Base-by-base conservation (phyloP, 306 rosid genomes). In the Sindora glabra region DNA sequence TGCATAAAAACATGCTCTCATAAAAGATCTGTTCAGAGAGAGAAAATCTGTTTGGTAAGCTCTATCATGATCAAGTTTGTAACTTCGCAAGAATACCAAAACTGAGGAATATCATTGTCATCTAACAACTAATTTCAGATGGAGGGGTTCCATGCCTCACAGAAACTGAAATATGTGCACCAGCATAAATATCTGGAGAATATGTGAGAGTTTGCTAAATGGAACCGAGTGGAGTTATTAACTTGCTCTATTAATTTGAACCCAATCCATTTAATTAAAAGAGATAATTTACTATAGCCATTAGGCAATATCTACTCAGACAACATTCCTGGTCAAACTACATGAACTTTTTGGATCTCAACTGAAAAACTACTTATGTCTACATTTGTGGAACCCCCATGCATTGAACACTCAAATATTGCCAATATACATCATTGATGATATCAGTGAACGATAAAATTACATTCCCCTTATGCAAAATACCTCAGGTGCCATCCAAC, bases 401-500 rank as follows among this genome's bases (percentile, higher is more conserved):
- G 10, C 56, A 14, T 33, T 29, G 33, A 10, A 27, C 22, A n/a
- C 32, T 40, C 25, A 29, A 40, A 30, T 39, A 18, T 29, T 29
- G 15, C 8, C 13, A 18, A 44, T 13, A 17, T 5, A 13, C 16
- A 40, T 17, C 32, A 26, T 10, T 42, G 39, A 8, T 39, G 41
- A 45, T 14, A 8, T 3, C 7, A 1, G 14, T 58, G 42, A 54
- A 32, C 24, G 21, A 19, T 62, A 40, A 23, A 21, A 53, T 27
- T 5, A 19, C 37, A 15, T 9, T 24, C 57, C 34, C 41, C 32
- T 55, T 36, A 59, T 8, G 50, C 19, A 10, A 55, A 73, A 71
- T 74, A 86, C 97, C 95, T 89, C 95, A 10, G 97, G 97, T 64
- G 97, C 97, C 97, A 89, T 89, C 97, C 97, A 89, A 7, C 97